phyloP scores from a whole-genome alignment of 345 rosid species.

The Leavenworthia alabamica region DNA sequence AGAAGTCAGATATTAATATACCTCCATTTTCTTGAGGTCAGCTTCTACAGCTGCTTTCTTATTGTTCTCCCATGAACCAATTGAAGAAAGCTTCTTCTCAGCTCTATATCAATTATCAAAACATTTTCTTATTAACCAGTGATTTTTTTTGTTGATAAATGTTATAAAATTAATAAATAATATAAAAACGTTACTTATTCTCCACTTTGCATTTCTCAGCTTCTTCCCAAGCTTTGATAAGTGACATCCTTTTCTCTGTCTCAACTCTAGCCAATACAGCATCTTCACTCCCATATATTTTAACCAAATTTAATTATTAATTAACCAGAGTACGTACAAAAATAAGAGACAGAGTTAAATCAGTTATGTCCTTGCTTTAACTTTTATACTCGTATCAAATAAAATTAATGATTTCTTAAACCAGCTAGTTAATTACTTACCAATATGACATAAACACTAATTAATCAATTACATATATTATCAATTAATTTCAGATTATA shows the following conservation, averaged over 20 bases:
- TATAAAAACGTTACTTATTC: constrained; percentile 19
- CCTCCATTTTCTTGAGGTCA: constrained; percentile 37
- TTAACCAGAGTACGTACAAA: not conserved
- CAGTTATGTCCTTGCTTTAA: not conserved
- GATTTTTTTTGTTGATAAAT: not conserved
- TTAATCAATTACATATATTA: not conserved
- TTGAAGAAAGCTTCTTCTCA: constrained; percentile 33
- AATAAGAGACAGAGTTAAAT: not conserved
- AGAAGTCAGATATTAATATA: not conserved
- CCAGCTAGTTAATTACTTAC: not conserved
- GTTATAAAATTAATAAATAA: not conserved
- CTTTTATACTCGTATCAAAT: not conserved
- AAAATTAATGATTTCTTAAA: not conserved
- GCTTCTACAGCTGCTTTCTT: constrained; percentile 33
- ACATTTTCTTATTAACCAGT: not conserved
- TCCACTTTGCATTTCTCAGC: constrained; percentile 34
- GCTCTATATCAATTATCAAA: constrained; percentile 12
- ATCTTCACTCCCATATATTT: constrained; percentile 26
- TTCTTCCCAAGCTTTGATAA: constrained; percentile 38
- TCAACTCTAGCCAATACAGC: constrained; percentile 33
- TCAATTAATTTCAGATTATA: not conserved
- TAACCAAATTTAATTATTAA: not conserved
- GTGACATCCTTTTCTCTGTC: constrained; percentile 33
- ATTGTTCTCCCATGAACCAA: constrained; percentile 35
- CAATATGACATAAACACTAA: not conserved